Base-by-base conservation (phyloP, 225 moss, liverwort and hornwort species). In the Bryum argenteum region DNA sequence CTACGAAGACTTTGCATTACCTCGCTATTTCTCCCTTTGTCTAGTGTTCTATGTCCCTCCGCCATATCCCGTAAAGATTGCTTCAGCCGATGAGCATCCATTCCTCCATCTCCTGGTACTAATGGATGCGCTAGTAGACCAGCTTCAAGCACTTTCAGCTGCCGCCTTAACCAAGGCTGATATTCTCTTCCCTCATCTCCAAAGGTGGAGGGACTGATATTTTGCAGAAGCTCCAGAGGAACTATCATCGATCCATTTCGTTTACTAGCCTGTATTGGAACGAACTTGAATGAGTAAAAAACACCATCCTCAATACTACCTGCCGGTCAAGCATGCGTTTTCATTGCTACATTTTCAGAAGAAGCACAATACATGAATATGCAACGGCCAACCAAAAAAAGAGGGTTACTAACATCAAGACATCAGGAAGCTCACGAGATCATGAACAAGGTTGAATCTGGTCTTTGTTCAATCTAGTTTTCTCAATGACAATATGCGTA, bases 211-310 rank as follows among this genome's bases (percentile, higher is more conserved):
- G 88, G 59, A 53, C 81, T 70, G 48, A 89, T 89, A 63, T 88
- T 86, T 70, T 91, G 94, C 71, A 98, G 63, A n/a, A 98, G 87
- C 75, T 98, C 98, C 75, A 98, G 59, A n/a, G 98, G 98, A 8
- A 98, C 80, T 53, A 98, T 67, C 82, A 94, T 94, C 28, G 78
- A 77, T 78, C 94, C 98, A 73, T 77, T 83, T 40, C 92, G 89
- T 79, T 91, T 94, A 52, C 88, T 91, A 42, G 92, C 87, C 91
- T 97, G 84, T 58, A 70, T 41, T 13, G 42, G 63, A 58, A 64
- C 48, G 7, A n/a, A 74, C 8, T 22, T 67, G 12, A 16, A 62
- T 24, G 41, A 38, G 57, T 70, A 47, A 58, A 58, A 53, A 56
- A 20, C 7, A 47, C 3, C 17, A 61, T 47, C 64, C 54, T 54